phyloP scores from a whole-genome alignment of 129 eudicot species.

The sunflower (Helianthus annuus) region DNA sequence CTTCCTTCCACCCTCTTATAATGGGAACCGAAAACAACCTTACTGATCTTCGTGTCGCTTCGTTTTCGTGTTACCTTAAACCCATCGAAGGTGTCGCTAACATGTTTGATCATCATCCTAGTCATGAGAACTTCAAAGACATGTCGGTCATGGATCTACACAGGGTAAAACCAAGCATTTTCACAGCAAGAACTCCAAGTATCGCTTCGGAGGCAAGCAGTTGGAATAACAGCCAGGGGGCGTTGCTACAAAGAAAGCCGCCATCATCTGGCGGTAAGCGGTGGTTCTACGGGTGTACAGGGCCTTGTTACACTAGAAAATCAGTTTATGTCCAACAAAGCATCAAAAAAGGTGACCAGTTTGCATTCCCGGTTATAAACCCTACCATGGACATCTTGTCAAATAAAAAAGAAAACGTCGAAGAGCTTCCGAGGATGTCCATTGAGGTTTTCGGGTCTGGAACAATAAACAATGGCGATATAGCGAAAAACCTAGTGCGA shows the following conservation, averaged over 20 bases:
- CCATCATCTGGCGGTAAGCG: slow-evolving; percentile 21
- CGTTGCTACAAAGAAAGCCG: slow-evolving; percentile 42
- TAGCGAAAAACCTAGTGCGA: slow-evolving; percentile 61
- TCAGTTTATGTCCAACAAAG: slow-evolving; percentile 32
- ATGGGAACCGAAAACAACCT: slow-evolving; percentile 39
- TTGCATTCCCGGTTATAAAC: slow-evolving; percentile 46
- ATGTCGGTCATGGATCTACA: slow-evolving; percentile 36
- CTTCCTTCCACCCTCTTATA: neutral
- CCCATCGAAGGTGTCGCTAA: slow-evolving; percentile 34
- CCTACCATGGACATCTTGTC: slow-evolving; percentile 21
- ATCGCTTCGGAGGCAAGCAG: slow-evolving; percentile 46
- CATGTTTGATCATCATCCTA: slow-evolving; percentile 15
- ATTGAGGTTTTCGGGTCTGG: slow-evolving; percentile 68
- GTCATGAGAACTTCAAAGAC: slow-evolving; percentile 11
- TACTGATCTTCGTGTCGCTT: slow-evolving; percentile 52
- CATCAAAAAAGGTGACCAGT: slow-evolving; percentile 33
- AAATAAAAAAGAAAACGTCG: slow-evolving; percentile 13
- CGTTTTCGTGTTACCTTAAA: slow-evolving; percentile 68
- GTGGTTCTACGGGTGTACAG: slow-evolving; percentile 41
- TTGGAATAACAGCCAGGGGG: slow-evolving; percentile 58
- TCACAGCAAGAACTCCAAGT: slow-evolving; percentile 50
- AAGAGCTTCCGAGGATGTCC: slow-evolving; percentile 54
- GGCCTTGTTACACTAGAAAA: slow-evolving; percentile 55
- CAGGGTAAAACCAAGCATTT: slow-evolving; percentile 31
- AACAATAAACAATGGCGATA: slow-evolving; percentile 39